A percentile compares a stretch with the other conserved stretches of the same genome.
phyloP scores from a whole-genome alignment of 768 basidiomycete genomes.

The Russula abietina region DNA sequence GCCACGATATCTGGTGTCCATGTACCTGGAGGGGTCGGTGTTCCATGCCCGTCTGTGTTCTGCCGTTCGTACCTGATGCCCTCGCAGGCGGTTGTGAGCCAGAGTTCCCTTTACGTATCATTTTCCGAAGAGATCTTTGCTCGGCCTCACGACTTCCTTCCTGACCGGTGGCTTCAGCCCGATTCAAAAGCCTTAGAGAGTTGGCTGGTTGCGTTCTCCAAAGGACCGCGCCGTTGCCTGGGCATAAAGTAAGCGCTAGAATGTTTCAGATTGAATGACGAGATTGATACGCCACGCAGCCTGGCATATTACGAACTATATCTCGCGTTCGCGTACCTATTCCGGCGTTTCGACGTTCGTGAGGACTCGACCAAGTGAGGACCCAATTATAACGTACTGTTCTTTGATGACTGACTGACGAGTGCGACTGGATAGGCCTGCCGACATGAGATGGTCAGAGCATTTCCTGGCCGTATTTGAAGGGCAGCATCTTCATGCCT shows the following conservation, averaged over 20 bases:
- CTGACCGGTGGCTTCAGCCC: slow-evolving; percentile 24
- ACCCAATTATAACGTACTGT: background rate
- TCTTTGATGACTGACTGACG: background rate
- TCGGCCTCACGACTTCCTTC: slow-evolving; percentile 19
- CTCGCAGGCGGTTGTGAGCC: slow-evolving; percentile 14
- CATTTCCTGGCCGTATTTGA: slow-evolving; percentile 16
- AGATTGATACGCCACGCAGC: slow-evolving; percentile 1
- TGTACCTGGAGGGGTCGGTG: slow-evolving; percentile 13
- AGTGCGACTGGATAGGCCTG: background rate
- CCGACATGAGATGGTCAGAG: slow-evolving; percentile 15
- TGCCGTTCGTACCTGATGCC: background rate
- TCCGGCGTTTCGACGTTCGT: slow-evolving; percentile 26
- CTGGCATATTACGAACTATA: slow-evolving; percentile 25
- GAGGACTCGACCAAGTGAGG: slow-evolving; percentile 11
- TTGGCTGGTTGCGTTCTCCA: slow-evolving; percentile 23
- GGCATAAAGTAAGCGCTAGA: slow-evolving; percentile 23
- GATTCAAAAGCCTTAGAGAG: slow-evolving; percentile 17
- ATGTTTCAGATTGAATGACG: background rate
- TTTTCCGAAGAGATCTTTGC: slow-evolving; percentile 14
- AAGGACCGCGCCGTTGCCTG: slow-evolving; percentile 25
- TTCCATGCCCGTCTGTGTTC: background rate
- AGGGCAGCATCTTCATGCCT: slow-evolving; percentile 18
- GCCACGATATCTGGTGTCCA: slow-evolving; percentile 5
- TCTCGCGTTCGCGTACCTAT: slow-evolving; percentile 23
- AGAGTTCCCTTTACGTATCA: slow-evolving; percentile 18